Percentiles rank a stretch among this genome's conserved stretches.
These are phyloP conservation scores for Nothophaeocryptopus gaeumannii DNA, from an alignment of 2,329 filamentous ascomycete genomes.

Conservation along the genomic window DNA sequence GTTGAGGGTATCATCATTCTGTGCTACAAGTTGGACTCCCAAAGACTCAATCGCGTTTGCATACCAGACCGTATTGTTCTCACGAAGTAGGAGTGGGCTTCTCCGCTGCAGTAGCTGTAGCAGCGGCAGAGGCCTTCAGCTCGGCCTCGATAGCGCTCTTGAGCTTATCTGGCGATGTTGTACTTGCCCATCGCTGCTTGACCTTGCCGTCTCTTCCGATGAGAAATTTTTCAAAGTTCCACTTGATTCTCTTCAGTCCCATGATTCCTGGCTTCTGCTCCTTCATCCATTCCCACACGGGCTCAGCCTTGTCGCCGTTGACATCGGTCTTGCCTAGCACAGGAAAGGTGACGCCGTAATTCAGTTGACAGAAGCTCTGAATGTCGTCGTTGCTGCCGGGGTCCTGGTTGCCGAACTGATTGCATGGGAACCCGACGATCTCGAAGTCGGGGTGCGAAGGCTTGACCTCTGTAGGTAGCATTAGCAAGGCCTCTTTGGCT, in stretches of 20 bases:
- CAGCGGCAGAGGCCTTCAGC: constrained; percentile 20
- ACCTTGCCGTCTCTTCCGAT: constrained; percentile 82
- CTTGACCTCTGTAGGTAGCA: constrained; percentile 50
- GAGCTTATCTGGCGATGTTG: constrained; percentile 78
- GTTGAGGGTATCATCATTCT: constrained; percentile 15
- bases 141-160: constrained; percentile 54
- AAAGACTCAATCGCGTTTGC: too few species aligned
- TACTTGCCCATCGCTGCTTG: constrained; percentile 80
- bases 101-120: constrained; percentile 11
- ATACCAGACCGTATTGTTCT: too few species aligned
- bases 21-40: not conserved
- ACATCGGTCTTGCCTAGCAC: constrained; percentile 90
- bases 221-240: constrained; percentile 99
- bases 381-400: constrained; percentile 69
- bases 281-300: constrained; percentile 75
- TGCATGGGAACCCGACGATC: constrained; percentile 96
- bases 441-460: constrained; percentile 70
- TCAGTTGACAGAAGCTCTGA: constrained; percentile 74
- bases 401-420: constrained; percentile 92
- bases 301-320: constrained; percentile 78
- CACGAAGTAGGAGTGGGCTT: constrained; percentile 17
- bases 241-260: constrained; percentile 90
- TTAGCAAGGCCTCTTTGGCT: not conserved
- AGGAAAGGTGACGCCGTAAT: constrained; percentile 92
- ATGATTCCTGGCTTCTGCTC: constrained; percentile 72